Evolutionary conservation across 257 asterid genomes (phyloP).

Genomic region (Forsythia viridissima): DNA sequence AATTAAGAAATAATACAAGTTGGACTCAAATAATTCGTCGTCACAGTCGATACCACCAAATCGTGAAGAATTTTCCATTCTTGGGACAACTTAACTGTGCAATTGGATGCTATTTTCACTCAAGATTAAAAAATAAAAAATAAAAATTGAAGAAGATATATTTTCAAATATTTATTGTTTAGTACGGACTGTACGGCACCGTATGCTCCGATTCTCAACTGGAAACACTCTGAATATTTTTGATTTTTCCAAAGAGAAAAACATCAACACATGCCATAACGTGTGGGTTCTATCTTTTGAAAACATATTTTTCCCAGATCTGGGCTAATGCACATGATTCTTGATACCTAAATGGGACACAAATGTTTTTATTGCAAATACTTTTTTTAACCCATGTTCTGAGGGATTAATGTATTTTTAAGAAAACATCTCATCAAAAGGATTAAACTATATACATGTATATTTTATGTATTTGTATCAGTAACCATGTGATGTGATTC

Average conservation of each 20-base stretch:
- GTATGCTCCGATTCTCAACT: slow-evolving; percentile 22
- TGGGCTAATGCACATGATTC: slow-evolving; percentile 39
- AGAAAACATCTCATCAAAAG: slow-evolving; percentile 6
- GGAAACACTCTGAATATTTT: slow-evolving; percentile 26
- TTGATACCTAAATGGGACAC: slow-evolving; percentile 31
- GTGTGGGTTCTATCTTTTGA: slow-evolving; percentile 35
- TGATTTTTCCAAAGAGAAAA: slow-evolving; percentile 17
- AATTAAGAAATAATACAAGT: too few species aligned
- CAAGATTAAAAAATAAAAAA: too few species aligned
- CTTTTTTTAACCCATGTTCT: slow-evolving; percentile 28
- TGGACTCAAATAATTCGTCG: too few species aligned
- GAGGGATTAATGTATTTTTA: slow-evolving; percentile 7
- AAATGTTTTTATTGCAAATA: slow-evolving; percentile 32
- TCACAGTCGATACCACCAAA: too few species aligned
- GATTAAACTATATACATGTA: neutral
- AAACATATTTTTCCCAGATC: slow-evolving; percentile 39
- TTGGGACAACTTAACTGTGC: too few species aligned
- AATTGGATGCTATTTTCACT: too few species aligned
- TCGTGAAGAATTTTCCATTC: too few species aligned
- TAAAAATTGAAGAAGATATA: too few species aligned
- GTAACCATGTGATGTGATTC: slow-evolving; percentile 29
- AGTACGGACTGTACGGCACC: slow-evolving; percentile 6
- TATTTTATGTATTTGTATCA: slow-evolving; percentile 1
- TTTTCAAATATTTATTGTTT: neutral
- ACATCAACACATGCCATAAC: slow-evolving; percentile 44